phyloP scores from a whole-genome alignment of 164 flowering plant genomes.

The Santalum album region DNA sequence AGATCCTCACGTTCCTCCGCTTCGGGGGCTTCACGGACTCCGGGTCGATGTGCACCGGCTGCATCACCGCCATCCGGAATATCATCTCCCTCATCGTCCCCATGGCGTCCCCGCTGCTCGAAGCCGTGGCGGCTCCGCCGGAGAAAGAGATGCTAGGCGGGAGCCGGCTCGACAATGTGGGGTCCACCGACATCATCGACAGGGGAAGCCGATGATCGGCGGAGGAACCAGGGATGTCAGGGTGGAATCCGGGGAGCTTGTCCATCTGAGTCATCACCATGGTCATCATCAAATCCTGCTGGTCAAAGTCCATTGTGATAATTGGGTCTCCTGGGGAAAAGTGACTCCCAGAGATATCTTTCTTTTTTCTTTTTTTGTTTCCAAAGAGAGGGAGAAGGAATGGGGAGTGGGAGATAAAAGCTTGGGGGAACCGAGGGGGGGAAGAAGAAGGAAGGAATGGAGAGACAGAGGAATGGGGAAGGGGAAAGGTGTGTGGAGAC shows the following conservation, averaged over 20 bases:
- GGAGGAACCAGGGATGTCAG: conserved; percentile 17
- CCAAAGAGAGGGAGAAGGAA: background rate
- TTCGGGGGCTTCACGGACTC: conserved; percentile 54
- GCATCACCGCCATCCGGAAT: conserved; percentile 54
- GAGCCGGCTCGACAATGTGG: too few relatives aligned
- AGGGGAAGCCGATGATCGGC: conserved; percentile 8
- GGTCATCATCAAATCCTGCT: conserved; percentile 30
- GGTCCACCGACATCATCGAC: conserved; percentile 12
- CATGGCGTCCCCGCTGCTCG: conserved; percentile 21
- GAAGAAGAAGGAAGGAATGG: conserved; percentile 15
- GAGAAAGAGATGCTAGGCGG: background rate
- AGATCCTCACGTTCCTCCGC: conserved; percentile 54
- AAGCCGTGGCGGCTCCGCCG: conserved; percentile 3
- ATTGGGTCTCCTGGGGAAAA: too few relatives aligned
- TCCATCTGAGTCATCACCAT: conserved; percentile 40
- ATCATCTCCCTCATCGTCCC: conserved; percentile 60
- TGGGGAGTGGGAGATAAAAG: conserved; percentile 15
- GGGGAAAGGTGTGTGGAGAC: conserved; percentile 18
- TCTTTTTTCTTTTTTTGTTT: background rate
- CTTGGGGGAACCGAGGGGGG: too few relatives aligned
- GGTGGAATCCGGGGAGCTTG: conserved; percentile 27
- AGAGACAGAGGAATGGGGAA: conserved; percentile 33
- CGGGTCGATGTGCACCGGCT: conserved; percentile 58
- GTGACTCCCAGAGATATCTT: background rate
- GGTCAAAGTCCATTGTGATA: conserved; percentile 29